Evolutionary conservation across 306 rosid genomes (phyloP), one percentile per base, ranked within the genome.

Genomic region (Cicer judaicum): DNA sequence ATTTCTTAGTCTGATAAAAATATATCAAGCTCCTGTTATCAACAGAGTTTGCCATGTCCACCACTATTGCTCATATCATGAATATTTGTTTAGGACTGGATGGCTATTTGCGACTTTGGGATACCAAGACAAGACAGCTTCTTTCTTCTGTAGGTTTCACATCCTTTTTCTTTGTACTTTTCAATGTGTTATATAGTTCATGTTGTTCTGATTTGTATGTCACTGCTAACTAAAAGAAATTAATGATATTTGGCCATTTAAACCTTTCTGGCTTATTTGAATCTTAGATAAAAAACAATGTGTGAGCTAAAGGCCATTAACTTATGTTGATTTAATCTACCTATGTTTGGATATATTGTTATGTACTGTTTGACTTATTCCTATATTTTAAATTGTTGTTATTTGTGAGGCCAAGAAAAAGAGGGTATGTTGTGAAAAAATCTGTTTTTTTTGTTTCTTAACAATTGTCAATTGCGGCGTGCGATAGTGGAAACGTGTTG

Each of bases 61-160:
- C 40, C 49, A 18, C 41, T 84, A 54, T 80, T 54, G 16, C 69
- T 76, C 68, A 73, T 13, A 49, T 34, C 70, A 54, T 56, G 39
- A 34, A 49, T 72, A 59, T 75, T 65, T 50, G 64, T 63, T 11
- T 67, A 94, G 99, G 99, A 76, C 74, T 94, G 84, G 99, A 94
- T 67, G 70, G 92, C 71, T 92, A 92, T 83, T 88, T 94, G 38
- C 97, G 97, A 38, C 49, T 94, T 50, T 94, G 99, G 99, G 88
- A 94, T 77, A 82, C 86, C 7, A 90, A 85, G 74, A 86, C 96
- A 0, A 89, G 99, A 76, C 95, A 94, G 75, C 91, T 87, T 78
- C 96, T 94, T 64, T 90, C 96, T 70, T 90, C 96, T 74, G 99
- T 94, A 88, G 38, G 93, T 54, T 72, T 67, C 52, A 24, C 62